phyloP scores from a whole-genome alignment of 768 basidiomycete genomes.

The Serpula lacrymans region DNA sequence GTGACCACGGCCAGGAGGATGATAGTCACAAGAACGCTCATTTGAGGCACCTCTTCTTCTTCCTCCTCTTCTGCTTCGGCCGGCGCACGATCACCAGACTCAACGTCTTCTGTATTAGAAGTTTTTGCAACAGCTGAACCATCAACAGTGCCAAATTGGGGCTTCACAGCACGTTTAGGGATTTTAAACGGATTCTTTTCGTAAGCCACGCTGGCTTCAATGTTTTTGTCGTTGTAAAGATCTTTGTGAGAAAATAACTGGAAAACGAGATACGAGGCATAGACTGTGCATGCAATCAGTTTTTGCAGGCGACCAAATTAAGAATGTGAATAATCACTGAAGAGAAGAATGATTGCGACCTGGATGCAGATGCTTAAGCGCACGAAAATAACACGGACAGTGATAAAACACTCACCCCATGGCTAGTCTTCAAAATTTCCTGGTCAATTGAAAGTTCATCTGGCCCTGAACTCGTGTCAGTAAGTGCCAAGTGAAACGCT shows the following conservation, averaged over 20 bases:
- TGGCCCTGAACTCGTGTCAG: slow-evolving; percentile 17
- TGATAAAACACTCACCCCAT: slow-evolving; percentile 50
- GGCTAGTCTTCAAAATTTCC: slow-evolving; percentile 69
- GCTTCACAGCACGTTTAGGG: background rate
- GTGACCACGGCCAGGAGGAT: slow-evolving; percentile 56
- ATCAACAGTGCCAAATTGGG: too few species aligned
- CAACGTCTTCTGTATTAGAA: slow-evolving; percentile 9
- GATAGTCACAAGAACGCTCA: slow-evolving; percentile 55
- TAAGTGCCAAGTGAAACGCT: slow-evolving; percentile 68
- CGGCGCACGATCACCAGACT: slow-evolving; percentile 6
- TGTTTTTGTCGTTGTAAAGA: slow-evolving; percentile 54
- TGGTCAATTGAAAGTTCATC: slow-evolving; percentile 28
- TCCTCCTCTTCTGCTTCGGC: slow-evolving; percentile 13
- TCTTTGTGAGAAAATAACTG: slow-evolving; percentile 77
- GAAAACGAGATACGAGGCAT: slow-evolving; percentile 71
- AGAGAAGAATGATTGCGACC: slow-evolving; percentile 76
- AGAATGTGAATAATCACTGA: slow-evolving; percentile 46
- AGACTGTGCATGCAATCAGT: slow-evolving; percentile 44
- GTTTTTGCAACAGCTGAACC: too few species aligned
- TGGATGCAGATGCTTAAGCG: too few species aligned
- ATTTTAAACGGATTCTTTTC: slow-evolving; percentile 33
- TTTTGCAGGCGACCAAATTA: slow-evolving; percentile 1
- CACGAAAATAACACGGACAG: slow-evolving; percentile 5
- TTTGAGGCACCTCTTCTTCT: slow-evolving; percentile 41
- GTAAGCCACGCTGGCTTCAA: slow-evolving; percentile 38